These are phyloP conservation scores for Diplodia scrobiculata DNA, from an alignment of 2,329 filamentous ascomycete genomes.

Conservation along the genomic window DNA sequence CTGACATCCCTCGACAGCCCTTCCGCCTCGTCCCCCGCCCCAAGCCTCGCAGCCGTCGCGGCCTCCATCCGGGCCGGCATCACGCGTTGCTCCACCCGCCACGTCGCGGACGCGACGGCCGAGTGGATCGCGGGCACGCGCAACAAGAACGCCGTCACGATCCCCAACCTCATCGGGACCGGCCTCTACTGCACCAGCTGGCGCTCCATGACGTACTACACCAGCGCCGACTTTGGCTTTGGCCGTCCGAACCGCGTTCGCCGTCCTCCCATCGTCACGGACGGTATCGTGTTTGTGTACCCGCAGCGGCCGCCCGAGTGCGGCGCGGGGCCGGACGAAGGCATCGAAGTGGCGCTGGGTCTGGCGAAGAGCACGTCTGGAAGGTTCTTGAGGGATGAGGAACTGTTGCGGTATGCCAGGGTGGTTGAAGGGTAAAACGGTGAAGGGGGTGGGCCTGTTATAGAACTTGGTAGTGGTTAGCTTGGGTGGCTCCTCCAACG, in stretches of 20 bases:
- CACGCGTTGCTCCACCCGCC: conserved; percentile 31
- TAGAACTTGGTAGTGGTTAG: no score
- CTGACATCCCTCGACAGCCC: conserved; percentile 7
- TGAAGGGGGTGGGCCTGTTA: not conserved
- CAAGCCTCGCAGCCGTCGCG: conserved; percentile 30
- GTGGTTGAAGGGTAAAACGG: not conserved
- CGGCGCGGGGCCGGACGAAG: conserved; percentile 30
- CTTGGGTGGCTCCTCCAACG: no score
- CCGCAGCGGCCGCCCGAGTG: conserved; percentile 30
- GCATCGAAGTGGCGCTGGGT: conserved; percentile 33
- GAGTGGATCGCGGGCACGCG: conserved; percentile 34
- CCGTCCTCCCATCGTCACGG: conserved; percentile 32
- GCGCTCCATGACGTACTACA: conserved; percentile 35
- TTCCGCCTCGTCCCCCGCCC: not conserved
- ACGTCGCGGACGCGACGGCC: conserved; percentile 32
- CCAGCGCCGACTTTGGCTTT: conserved; percentile 40
- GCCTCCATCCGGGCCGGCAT: conserved; percentile 35
- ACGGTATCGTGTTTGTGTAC: conserved; percentile 32
- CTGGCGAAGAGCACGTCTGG: conserved; percentile 23
- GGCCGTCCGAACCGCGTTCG: conserved; percentile 33
- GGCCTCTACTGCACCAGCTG: conserved; percentile 38
- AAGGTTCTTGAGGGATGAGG: conserved; percentile 31
- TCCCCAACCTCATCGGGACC: conserved; percentile 36
- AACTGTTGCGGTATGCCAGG: conserved; percentile 32
- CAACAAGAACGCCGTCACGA: conserved; percentile 34